Conservation (phyloP, 2,329 filamentous ascomycete genomes). For the Cladosporium phlei region DNA sequence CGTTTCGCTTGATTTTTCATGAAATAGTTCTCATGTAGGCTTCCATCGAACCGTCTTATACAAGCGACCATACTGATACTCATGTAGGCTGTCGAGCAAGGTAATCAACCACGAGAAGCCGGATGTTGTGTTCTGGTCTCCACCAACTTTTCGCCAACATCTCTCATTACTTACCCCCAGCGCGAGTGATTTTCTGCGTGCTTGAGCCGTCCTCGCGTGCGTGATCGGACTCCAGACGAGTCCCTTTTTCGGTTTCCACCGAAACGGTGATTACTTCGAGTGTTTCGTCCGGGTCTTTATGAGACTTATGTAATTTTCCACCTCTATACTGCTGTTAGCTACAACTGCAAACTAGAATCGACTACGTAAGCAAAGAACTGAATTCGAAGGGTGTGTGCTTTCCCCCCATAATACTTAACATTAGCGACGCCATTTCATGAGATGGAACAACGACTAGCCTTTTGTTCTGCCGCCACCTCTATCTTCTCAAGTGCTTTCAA, state of each 20-base stretch:
- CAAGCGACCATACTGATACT: no score
- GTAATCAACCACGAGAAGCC: no score
- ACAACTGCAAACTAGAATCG: background rate
- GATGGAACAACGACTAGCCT: no score
- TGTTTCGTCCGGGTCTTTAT: background rate
- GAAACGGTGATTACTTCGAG: constrained; percentile 5
- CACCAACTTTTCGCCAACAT: no score
- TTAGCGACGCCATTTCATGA: no score
- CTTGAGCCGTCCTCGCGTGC: constrained; percentile 1
- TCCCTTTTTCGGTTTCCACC: constrained; percentile 4
- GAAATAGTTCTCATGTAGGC: no score
- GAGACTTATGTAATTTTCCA: constrained; percentile 7
- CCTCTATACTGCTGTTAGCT: constrained; percentile 2
- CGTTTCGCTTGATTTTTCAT: no score
- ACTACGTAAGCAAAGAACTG: background rate
- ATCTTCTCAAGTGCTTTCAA: no score
- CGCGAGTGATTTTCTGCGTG: constrained; percentile 2
- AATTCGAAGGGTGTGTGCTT: constrained; percentile 2
- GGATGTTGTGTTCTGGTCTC: no score
- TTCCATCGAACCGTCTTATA: no score
- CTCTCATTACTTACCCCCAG: background rate
- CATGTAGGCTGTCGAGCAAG: no score
- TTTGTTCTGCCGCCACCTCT: no score
- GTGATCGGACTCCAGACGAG: constrained; percentile 4
- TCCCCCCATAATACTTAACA: background rate